These are phyloP conservation scores for Sparassis latifolia DNA, from an alignment of 1,284 basidiomycete species.

Conservation along the genomic window DNA sequence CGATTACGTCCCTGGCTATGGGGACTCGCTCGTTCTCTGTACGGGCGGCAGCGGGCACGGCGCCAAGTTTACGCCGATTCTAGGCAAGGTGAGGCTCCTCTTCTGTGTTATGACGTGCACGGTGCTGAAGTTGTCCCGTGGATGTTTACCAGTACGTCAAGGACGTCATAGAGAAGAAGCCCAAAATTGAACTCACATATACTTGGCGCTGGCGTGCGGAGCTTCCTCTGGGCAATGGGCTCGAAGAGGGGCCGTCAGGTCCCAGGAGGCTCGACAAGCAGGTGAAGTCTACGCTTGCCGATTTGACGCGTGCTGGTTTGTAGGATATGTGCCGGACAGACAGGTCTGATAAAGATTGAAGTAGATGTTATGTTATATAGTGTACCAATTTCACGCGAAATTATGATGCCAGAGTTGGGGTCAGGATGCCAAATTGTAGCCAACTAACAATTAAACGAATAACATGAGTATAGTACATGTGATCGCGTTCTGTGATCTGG, in stretches of 20 bases:
- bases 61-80: constrained; percentile 9
- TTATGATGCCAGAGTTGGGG: no score
- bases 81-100: constrained; percentile 4
- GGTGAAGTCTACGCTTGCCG: constrained; percentile 3
- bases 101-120: not conserved
- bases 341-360: no score
- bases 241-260: constrained; percentile 8
- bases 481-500: no score
- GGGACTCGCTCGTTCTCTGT: constrained; percentile 6
- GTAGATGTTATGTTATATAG: no score
- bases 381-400: no score
- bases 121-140: not conserved
- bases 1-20: constrained; percentile 8
- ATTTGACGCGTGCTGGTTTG: constrained; percentile 5
- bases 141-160: constrained; percentile 4
- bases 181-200: constrained; percentile 7
- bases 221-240: constrained; percentile 6
- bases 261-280: constrained; percentile 9
- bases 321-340: not conserved
- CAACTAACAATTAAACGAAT: no score
- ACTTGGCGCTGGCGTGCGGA: constrained; percentile 9
- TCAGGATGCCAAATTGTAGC: no score
- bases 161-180: constrained; percentile 8
- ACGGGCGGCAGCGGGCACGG: constrained; percentile 9
- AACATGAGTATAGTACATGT: no score